A percentile compares a stretch with the other conserved stretches of the same genome.
Evolutionary conservation across 2,329 filamentous ascomycete genomes (phyloP).

Genomic region (Xylaria sp.): DNA sequence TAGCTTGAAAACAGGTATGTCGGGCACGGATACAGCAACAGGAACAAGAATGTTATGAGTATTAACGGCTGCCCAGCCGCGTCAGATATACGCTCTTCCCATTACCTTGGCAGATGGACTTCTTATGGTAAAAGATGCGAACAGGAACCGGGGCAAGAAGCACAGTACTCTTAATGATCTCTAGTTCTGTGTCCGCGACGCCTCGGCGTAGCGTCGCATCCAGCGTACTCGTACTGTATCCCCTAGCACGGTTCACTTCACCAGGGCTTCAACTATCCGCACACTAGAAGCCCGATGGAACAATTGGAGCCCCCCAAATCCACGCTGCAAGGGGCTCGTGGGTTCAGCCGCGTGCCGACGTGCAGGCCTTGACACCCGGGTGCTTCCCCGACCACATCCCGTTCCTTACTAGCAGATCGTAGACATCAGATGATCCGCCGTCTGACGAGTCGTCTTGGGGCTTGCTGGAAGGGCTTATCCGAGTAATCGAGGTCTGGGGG

Average conservation of each 20-base stretch:
- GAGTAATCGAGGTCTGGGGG: neutral
- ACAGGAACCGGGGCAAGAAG: too few relatives aligned
- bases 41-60: too few relatives aligned
- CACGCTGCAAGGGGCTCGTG: constrained; percentile 29
- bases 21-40: too few relatives aligned
- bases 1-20: too few relatives aligned
- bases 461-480: neutral
- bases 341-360: constrained; percentile 24
- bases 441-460: neutral
- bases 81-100: too few relatives aligned
- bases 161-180: too few relatives aligned
- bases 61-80: too few relatives aligned
- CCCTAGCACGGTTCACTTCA: constrained; percentile 1
- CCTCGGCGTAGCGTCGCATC: constrained; percentile 5
- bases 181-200: too few relatives aligned
- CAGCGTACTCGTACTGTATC: constrained; percentile 3
- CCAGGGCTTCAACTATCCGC: constrained; percentile 18
- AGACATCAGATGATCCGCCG: constrained; percentile 3
- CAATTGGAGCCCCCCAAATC: constrained; percentile 16
- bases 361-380: constrained; percentile 22
- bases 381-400: constrained; percentile 10
- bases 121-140: too few relatives aligned
- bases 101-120: too few relatives aligned
- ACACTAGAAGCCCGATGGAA: constrained; percentile 28
- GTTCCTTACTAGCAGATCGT: neutral